A percentile compares a stretch with the other conserved stretches of the same genome.
Conservation (phyloP, 768 basidiomycete genomes). For the Xerocomellus amylosporus region DNA sequence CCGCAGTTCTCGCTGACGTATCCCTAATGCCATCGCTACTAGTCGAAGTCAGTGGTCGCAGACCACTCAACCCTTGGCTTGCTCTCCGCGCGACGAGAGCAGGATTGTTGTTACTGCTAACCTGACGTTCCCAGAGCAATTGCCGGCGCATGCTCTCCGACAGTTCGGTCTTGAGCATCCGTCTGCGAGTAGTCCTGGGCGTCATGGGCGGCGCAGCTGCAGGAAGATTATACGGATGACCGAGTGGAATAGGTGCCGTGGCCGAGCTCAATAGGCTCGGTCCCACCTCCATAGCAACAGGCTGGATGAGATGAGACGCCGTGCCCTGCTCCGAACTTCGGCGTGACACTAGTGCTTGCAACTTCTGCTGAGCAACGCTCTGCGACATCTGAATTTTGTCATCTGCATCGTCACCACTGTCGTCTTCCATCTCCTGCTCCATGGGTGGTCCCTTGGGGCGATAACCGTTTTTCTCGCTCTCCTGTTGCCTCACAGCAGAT, state of each 20-base stretch:
- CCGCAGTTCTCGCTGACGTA: slow-evolving; percentile 14
- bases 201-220: slow-evolving; percentile 65
- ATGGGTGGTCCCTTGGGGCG: slow-evolving; percentile 64
- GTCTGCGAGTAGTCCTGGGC: slow-evolving; percentile 79
- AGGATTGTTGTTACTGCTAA: slow-evolving; percentile 50
- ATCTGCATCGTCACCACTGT: slow-evolving; percentile 50
- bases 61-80: slow-evolving; percentile 27
- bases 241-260: slow-evolving; percentile 56
- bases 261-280: slow-evolving; percentile 28
- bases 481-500: slow-evolving; percentile 20
- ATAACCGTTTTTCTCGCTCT: slow-evolving; percentile 43
- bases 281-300: slow-evolving; percentile 11
- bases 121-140: slow-evolving; percentile 76
- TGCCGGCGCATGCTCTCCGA: slow-evolving; percentile 81
- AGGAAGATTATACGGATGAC: slow-evolving; percentile 72
- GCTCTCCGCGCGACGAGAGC: slow-evolving; percentile 34
- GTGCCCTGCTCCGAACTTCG: slow-evolving; percentile 34
- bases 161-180: slow-evolving; percentile 83
- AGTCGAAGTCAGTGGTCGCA: slow-evolving; percentile 36
- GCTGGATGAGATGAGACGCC: slow-evolving; percentile 22
- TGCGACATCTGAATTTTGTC: slow-evolving; percentile 56
- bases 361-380: slow-evolving; percentile 66
- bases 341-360: slow-evolving; percentile 55
- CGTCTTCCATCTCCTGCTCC: slow-evolving; percentile 66
- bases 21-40: slow-evolving; percentile 20